These are phyloP conservation scores for Starmera caribaea DNA, from an alignment of 805 yeast genomes.

Conservation along the genomic window DNA sequence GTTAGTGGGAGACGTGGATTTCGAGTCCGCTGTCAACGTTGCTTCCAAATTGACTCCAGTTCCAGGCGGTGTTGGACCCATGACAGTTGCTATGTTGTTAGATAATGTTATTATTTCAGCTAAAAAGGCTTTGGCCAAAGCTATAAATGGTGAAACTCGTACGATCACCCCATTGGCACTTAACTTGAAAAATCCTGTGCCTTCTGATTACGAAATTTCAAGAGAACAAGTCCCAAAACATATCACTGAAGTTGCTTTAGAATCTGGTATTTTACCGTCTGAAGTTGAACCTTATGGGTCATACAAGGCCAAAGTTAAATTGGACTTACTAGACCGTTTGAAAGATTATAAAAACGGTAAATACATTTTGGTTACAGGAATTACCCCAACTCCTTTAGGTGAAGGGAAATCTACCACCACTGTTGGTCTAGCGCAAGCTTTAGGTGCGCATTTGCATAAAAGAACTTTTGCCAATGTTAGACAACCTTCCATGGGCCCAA, in stretches of 20 bases:
- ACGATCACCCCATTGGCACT: constrained; percentile 48
- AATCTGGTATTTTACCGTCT: constrained; percentile 64
- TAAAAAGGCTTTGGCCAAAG: constrained; percentile 35
- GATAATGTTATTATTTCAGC: constrained; percentile 80
- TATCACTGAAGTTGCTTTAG: constrained; percentile 64
- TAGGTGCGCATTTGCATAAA: constrained; percentile 80
- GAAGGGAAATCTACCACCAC: constrained; percentile 98
- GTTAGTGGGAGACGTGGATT: constrained; percentile 95
- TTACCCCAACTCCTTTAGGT: constrained; percentile 96
- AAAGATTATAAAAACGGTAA: constrained; percentile 59
- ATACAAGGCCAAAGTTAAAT: constrained; percentile 79
- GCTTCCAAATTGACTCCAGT: constrained; percentile 86
- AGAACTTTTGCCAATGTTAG: constrained; percentile 90
- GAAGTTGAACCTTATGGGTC: constrained; percentile 89
- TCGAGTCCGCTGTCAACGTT: constrained; percentile 46
- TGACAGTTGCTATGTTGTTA: constrained; percentile 96
- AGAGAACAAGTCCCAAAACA: constrained; percentile 83
- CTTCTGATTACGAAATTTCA: constrained; percentile 85
- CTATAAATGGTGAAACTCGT: constrained; percentile 34
- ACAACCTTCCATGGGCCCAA: constrained; percentile 98
- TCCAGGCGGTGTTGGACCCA: constrained; percentile 99
- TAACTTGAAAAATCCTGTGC: constrained; percentile 56
- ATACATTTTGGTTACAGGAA: constrained; percentile 90
- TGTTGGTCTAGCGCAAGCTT: constrained; percentile 92
- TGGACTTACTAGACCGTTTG: constrained; percentile 63